Conservation (phyloP, 2,329 filamentous ascomycete species). For the Epichloe baconii region DNA sequence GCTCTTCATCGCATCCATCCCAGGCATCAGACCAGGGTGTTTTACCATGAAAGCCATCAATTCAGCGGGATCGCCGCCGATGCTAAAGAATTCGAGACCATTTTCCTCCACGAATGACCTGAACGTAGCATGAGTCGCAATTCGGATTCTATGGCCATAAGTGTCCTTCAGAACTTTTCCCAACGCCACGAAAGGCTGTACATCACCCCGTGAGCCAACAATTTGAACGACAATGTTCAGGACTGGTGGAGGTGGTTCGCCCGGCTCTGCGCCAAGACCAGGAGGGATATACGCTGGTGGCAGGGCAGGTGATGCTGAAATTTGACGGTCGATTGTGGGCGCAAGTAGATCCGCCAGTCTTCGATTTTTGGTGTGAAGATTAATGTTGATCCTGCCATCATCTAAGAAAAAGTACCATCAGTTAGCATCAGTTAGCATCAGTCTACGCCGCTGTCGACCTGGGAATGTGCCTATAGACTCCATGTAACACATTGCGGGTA, state of each 20-base stretch:
- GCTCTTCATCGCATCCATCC: slow-evolving; percentile 60
- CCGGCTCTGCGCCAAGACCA: slow-evolving; percentile 52
- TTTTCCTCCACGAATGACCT: slow-evolving; percentile 54
- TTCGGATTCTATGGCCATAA: slow-evolving; percentile 57
- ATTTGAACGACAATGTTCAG: slow-evolving; percentile 65
- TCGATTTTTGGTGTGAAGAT: slow-evolving; percentile 57
- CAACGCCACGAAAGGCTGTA: slow-evolving; percentile 62
- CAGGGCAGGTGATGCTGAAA: slow-evolving; percentile 35
- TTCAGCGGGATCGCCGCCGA: slow-evolving; percentile 63
- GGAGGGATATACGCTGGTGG: slow-evolving; percentile 61
- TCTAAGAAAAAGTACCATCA: slow-evolving; percentile 25
- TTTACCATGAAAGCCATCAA: slow-evolving; percentile 89
- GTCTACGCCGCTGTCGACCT: no score
- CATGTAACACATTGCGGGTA: not conserved
- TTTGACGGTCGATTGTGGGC: slow-evolving; percentile 46
- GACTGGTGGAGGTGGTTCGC: slow-evolving; percentile 40
- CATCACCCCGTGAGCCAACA: slow-evolving; percentile 61
- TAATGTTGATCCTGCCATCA: slow-evolving; percentile 69
- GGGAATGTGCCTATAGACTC: not conserved
- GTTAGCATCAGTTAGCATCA: not conserved
- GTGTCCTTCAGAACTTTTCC: slow-evolving; percentile 50
- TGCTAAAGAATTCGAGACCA: slow-evolving; percentile 61
- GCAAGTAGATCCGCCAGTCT: slow-evolving; percentile 54
- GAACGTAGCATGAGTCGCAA: slow-evolving; percentile 62
- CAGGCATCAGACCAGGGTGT: slow-evolving; percentile 75